phyloP scores from a whole-genome alignment of 2,329 filamentous ascomycete genomes.

The Alternaria rosae region DNA sequence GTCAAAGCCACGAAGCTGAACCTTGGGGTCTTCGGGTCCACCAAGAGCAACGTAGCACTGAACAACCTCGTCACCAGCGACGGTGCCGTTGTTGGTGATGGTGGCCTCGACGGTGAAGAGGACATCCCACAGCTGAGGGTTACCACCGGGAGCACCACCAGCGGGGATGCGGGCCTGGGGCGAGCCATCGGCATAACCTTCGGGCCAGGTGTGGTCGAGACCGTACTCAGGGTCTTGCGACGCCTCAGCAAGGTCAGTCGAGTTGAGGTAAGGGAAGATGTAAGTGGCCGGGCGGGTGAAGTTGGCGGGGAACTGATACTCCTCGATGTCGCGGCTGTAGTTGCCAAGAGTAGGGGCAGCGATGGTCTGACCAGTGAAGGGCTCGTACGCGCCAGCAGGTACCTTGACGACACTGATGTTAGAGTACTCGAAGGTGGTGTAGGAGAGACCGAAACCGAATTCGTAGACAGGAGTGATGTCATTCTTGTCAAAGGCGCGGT shows the following conservation, averaged over 20 bases:
- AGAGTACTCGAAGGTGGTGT: slow-evolving; percentile 81
- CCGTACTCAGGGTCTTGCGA: slow-evolving; percentile 69
- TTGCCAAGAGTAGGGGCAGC: slow-evolving; percentile 71
- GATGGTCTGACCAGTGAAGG: slow-evolving; percentile 68
- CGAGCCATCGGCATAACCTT: slow-evolving; percentile 62
- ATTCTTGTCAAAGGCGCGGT: slow-evolving; percentile 74
- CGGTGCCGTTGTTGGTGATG: slow-evolving; percentile 73
- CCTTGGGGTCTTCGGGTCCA: slow-evolving; percentile 72
- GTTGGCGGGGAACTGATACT: slow-evolving; percentile 72
- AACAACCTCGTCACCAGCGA: slow-evolving; percentile 73
- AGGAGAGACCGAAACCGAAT: slow-evolving; percentile 81
- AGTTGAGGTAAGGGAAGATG: slow-evolving; percentile 78
- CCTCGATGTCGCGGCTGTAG: slow-evolving; percentile 66
- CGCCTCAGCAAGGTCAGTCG: slow-evolving; percentile 63
- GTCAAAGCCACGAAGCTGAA: slow-evolving; percentile 81
- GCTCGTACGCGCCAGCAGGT: slow-evolving; percentile 61
- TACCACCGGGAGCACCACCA: slow-evolving; percentile 69
- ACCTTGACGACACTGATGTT: slow-evolving; percentile 66
- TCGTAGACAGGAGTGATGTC: slow-evolving; percentile 76
- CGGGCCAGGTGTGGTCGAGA: slow-evolving; percentile 64
- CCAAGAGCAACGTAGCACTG: slow-evolving; percentile 83
- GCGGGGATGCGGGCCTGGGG: slow-evolving; percentile 68
- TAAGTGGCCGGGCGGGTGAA: slow-evolving; percentile 63
- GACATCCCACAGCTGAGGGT: slow-evolving; percentile 70
- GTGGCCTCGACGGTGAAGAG: slow-evolving; percentile 72